These are phyloP conservation scores for Coemansia pectinata DNA, from an alignment of 192 early-diverging fungal genomes.

Conservation along the genomic window DNA sequence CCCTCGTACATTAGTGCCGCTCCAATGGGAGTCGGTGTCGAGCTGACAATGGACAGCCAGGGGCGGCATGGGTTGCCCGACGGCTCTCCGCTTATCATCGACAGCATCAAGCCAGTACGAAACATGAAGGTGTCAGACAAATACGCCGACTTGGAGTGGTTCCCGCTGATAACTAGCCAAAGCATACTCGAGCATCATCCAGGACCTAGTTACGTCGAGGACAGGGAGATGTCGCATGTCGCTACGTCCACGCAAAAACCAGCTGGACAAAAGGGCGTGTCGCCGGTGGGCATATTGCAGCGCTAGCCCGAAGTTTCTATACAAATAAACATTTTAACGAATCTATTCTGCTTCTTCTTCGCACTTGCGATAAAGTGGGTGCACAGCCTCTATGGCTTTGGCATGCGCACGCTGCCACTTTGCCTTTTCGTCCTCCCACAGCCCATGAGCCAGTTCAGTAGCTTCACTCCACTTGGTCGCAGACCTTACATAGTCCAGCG, in stretches of 20 bases:
- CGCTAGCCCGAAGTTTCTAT: not conserved
- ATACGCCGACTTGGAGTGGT: slow-evolving; percentile 53
- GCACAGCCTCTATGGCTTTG: slow-evolving; percentile 36
- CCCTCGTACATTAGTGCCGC: slow-evolving; percentile 13
- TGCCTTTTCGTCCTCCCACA: slow-evolving; percentile 25
- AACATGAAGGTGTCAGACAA: slow-evolving; percentile 42
- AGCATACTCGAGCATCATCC: slow-evolving; percentile 30
- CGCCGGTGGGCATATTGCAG: slow-evolving; percentile 7
- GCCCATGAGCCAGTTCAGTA: not conserved
- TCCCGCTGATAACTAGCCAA: slow-evolving; percentile 38
- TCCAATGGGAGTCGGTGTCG: slow-evolving; percentile 11
- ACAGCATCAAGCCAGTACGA: slow-evolving; percentile 34
- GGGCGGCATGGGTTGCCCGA: slow-evolving; percentile 45
- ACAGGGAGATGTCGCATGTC: slow-evolving; percentile 40
- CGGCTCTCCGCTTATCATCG: slow-evolving; percentile 38
- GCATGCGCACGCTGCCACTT: slow-evolving; percentile 39
- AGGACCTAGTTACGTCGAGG: slow-evolving; percentile 44
- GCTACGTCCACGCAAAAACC: slow-evolving; percentile 38
- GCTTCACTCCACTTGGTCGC: slow-evolving; percentile 18
- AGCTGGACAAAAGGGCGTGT: slow-evolving; percentile 18
- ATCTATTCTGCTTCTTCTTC: not conserved
- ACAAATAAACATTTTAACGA: not conserved
- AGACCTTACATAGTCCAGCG: slow-evolving; percentile 5
- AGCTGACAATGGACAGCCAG: slow-evolving; percentile 50
- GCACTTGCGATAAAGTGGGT: slow-evolving; percentile 26